Evolutionary conservation across 345 rosid genomes (phyloP).

Genomic region (Microthlaspi erraticum): DNA sequence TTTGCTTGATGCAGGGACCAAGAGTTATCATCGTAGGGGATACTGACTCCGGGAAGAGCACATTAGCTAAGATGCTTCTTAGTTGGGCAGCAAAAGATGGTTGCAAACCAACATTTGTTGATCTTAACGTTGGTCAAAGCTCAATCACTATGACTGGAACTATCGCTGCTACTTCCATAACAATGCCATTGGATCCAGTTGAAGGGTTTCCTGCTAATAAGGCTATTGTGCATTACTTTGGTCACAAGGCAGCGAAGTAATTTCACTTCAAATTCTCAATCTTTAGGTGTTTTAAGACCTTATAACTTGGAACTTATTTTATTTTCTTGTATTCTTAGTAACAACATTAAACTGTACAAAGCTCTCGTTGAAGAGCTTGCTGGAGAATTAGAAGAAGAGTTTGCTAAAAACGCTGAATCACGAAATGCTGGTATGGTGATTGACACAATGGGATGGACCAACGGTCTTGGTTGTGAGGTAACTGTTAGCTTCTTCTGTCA

Average conservation of each 20-base stretch:
- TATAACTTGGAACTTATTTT: not conserved
- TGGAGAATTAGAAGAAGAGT: slow-evolving; percentile 66
- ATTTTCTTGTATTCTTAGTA: slow-evolving; percentile 47
- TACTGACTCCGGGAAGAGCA: slow-evolving; percentile 77
- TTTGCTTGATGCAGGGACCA: slow-evolving; percentile 62
- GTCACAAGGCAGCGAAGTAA: slow-evolving; percentile 69
- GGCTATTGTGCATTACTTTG: slow-evolving; percentile 78
- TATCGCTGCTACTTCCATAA: slow-evolving; percentile 75
- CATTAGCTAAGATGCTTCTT: slow-evolving; percentile 80
- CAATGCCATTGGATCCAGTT: slow-evolving; percentile 79
- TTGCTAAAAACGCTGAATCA: slow-evolving; percentile 59
- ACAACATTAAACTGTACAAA: slow-evolving; percentile 64
- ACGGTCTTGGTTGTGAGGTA: slow-evolving; percentile 75
- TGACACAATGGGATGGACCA: slow-evolving; percentile 90
- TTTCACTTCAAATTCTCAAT: not conserved
- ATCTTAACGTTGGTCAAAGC: slow-evolving; percentile 88
- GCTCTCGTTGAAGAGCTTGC: slow-evolving; percentile 77
- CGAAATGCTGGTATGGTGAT: slow-evolving; percentile 82
- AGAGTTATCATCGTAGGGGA: slow-evolving; percentile 78
- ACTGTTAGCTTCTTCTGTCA: not conserved
- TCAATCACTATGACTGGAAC: slow-evolving; percentile 74
- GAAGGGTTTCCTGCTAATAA: slow-evolving; percentile 83
- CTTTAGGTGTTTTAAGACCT: not conserved
- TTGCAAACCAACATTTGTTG: slow-evolving; percentile 80
- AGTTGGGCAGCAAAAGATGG: slow-evolving; percentile 92